Conservation (phyloP, 176 grass and related monocot genomes). For the Poa annua region DNA sequence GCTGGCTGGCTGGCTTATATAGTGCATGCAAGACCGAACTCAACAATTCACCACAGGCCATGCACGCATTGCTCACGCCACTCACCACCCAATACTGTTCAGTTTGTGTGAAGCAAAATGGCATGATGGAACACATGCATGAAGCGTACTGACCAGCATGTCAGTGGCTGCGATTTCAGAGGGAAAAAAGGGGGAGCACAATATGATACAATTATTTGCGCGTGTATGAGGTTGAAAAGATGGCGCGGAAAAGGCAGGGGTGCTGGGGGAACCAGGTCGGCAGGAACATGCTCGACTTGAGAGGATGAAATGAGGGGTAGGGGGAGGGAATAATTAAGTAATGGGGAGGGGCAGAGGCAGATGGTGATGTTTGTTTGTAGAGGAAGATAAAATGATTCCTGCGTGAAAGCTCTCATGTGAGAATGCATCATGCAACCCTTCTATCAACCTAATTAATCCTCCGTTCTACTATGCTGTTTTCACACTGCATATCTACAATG, state of each 20-base stretch:
- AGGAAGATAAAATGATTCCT: slow-evolving; percentile 99
- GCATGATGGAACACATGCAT: slow-evolving; percentile 24
- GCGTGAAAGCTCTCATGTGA: slow-evolving; percentile 97
- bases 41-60: slow-evolving; percentile 53
- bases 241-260: slow-evolving; percentile 59
- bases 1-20: slow-evolving; percentile 60
- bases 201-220: slow-evolving; percentile 54
- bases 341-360: slow-evolving; percentile 38
- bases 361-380: slow-evolving; percentile 90
- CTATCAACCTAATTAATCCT: slow-evolving; percentile 40
- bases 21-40: slow-evolving; percentile 50
- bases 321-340: slow-evolving; percentile 51
- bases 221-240: slow-evolving; percentile 59
- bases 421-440: slow-evolving; percentile 74
- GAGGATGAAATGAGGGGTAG: slow-evolving; percentile 41
- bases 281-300: slow-evolving; percentile 47
- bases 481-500: slow-evolving; percentile 30
- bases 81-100: slow-evolving; percentile 45
- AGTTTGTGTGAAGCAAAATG: neutral
- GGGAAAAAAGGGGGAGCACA: slow-evolving; percentile 14
- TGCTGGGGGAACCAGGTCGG: slow-evolving; percentile 77
- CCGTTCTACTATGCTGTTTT: slow-evolving; percentile 40
- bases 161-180: slow-evolving; percentile 43
- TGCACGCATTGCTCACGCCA: slow-evolving; percentile 39
- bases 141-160: slow-evolving; percentile 40